Conservation (phyloP, 2,329 filamentous ascomycete genomes). For the Whalleya microplaca region DNA sequence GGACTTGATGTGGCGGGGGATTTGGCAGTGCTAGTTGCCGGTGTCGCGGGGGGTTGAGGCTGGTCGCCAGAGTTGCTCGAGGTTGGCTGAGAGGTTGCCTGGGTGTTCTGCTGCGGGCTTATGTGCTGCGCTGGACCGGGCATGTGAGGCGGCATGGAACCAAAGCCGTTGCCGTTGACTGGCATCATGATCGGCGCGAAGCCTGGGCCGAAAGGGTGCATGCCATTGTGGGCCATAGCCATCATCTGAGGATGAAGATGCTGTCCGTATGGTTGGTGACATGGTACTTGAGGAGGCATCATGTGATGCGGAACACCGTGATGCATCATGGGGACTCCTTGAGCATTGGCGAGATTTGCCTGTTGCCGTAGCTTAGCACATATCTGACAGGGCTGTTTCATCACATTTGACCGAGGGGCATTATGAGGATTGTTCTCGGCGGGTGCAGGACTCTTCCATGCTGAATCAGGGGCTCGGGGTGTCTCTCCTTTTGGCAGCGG, state of each 20-base stretch:
- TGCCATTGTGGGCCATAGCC: conserved; percentile 25
- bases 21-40: background rate
- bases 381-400: conserved; percentile 36
- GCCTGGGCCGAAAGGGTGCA: conserved; percentile 26
- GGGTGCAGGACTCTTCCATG: conserved; percentile 1
- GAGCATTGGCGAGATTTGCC: conserved; percentile 30
- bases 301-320: conserved; percentile 27
- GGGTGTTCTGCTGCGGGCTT: conserved; percentile 7
- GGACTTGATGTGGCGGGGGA: conserved; percentile 8
- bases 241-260: conserved; percentile 35
- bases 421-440: conserved; percentile 7
- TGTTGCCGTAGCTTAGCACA: conserved; percentile 38
- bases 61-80: conserved; percentile 4
- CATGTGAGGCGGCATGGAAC: conserved; percentile 19
- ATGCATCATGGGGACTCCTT: conserved; percentile 32
- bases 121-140: conserved; percentile 7
- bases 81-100: background rate
- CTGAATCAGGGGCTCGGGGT: conserved; percentile 6
- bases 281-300: conserved; percentile 30
- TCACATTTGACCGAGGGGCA: conserved; percentile 7
- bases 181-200: conserved; percentile 35
- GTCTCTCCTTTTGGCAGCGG: conserved; percentile 13
- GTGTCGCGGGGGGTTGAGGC: conserved; percentile 1
- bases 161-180: conserved; percentile 23
- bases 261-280: conserved; percentile 28